Base-by-base conservation (phyloP, 495 filamentous ascomycete genomes). In the Aspergillus sclerotiicarbonarius region DNA sequence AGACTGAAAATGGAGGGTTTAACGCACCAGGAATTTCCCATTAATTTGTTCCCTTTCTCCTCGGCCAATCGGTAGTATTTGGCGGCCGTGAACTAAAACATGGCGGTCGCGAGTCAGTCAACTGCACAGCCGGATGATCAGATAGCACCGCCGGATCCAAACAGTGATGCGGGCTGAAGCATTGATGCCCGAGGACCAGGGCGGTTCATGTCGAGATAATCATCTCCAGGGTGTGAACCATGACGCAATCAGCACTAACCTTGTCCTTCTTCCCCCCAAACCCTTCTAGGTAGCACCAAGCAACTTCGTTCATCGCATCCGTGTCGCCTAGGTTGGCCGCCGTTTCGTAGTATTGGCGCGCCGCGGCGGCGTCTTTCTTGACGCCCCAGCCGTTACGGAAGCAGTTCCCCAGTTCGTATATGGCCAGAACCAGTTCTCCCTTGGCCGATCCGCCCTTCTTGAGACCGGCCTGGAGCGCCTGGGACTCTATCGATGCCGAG, bases 361-460 rank as follows among this genome's bases (percentile, higher is more conserved):
- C 95, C 46, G 95, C 94, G 58, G 88, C 82, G 51, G 90, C 84
- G 65, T 99, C 94, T 70, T 90, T 92, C 58, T 82, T 79, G 39
- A 96, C 88, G 50, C 94, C 94, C 95, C 94, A 98, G 25, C 92
- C 94, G 73, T 98, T 86, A 43, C 95, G 88, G 78, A 96, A 98
- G 68, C 89, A 96, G 74, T 98, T 97, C 30, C 89, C 94, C 16
- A 83, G 70, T 62, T 99, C 94, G 69, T 92, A 98, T 54, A 99
- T 96, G 13, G 94, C 94, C 31, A 98, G 87, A n/a, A 96, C 89
- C 51, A 99, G 84, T 75, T 99, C 95, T 43, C 94, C 93, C 74
- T 99, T 99, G 35, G 93, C 94, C 32, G 89, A 84, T 53, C 95
- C 94, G 44, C 94, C 94, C 71, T 93, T 95, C 76, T 92, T 94